phyloP scores from a whole-genome alignment of 352 stramenopile species.

The Globisporangium irregulare region DNA sequence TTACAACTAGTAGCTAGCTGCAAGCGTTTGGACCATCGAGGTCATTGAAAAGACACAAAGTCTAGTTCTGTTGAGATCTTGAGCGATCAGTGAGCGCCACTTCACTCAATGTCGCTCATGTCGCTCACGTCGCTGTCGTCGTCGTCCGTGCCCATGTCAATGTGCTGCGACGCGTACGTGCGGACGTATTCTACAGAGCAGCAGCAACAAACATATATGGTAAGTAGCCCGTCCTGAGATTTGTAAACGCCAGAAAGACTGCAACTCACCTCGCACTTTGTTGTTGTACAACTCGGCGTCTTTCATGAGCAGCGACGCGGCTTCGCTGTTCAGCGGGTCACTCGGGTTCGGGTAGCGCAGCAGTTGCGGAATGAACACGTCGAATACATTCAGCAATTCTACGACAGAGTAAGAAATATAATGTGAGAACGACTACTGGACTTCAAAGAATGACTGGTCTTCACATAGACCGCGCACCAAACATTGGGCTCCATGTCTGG shows the following conservation, averaged over 20 bases:
- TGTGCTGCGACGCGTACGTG: slow-evolving; percentile 71
- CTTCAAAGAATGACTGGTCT: neutral
- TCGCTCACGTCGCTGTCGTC: slow-evolving; percentile 83
- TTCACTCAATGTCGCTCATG: slow-evolving; percentile 72
- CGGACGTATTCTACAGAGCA: slow-evolving; percentile 63
- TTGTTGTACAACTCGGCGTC: slow-evolving; percentile 83
- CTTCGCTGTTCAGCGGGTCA: slow-evolving; percentile 90
- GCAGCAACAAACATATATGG: neutral
- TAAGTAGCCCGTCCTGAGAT: neutral
- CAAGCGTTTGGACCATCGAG: neutral
- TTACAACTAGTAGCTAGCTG: neutral
- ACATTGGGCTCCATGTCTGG: slow-evolving; percentile 94
- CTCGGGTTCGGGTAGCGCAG: slow-evolving; percentile 91
- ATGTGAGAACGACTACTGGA: neutral
- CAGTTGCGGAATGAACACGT: slow-evolving; percentile 92
- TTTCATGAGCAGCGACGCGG: slow-evolving; percentile 87
- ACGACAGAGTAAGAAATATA: slow-evolving; percentile 9
- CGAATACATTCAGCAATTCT: slow-evolving; percentile 94
- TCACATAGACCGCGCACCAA: slow-evolving; percentile 42
- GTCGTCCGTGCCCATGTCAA: slow-evolving; percentile 67
- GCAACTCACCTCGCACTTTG: slow-evolving; percentile 78
- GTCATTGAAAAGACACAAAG: slow-evolving; percentile 5
- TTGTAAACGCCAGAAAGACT: neutral
- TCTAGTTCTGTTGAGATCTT: neutral
- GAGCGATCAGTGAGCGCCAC: neutral